These are phyloP conservation scores for Pittosporum tobira DNA, from an alignment of 129 eudicot genomes.

Conservation along the genomic window DNA sequence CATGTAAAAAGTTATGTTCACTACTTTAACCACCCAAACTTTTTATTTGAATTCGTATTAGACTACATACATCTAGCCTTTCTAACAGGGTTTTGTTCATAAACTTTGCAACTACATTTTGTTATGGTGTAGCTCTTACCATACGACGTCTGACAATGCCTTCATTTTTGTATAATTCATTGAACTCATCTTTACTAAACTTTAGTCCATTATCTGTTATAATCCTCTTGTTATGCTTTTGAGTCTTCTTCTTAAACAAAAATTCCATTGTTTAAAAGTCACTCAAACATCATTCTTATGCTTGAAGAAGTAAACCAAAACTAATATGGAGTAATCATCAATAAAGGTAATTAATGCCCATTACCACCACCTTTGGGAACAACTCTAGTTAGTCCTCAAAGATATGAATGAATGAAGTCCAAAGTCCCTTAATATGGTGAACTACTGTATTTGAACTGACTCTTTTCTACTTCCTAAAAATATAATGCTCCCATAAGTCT, in stretches of 20 bases:
- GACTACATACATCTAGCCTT: neutral
- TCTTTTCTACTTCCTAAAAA: neutral
- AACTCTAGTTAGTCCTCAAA: too few species aligned
- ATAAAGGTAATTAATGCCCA: too few species aligned
- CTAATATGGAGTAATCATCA: neutral
- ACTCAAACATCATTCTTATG: neutral
- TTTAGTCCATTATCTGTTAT: neutral
- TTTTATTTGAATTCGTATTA: too few species aligned
- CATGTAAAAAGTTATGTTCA: neutral
- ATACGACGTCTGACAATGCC: neutral
- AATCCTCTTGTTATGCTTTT: neutral
- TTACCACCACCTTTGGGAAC: too few species aligned
- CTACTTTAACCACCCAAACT: neutral
- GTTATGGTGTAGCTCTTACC: neutral
- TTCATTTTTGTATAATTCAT: neutral
- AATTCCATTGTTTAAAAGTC: neutral
- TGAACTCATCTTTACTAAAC: too few species aligned
- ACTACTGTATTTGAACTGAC: too few species aligned
- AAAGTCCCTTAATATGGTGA: too few species aligned
- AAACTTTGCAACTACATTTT: neutral
- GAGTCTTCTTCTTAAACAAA: neutral
- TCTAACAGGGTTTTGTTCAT: neutral
- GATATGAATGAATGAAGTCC: too few species aligned
- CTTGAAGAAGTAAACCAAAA: neutral
- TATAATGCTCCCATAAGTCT: neutral